Evolutionary conservation across 2,329 filamentous ascomycete genomes (phyloP).

Genomic region (Blumeriella jaapii): DNA sequence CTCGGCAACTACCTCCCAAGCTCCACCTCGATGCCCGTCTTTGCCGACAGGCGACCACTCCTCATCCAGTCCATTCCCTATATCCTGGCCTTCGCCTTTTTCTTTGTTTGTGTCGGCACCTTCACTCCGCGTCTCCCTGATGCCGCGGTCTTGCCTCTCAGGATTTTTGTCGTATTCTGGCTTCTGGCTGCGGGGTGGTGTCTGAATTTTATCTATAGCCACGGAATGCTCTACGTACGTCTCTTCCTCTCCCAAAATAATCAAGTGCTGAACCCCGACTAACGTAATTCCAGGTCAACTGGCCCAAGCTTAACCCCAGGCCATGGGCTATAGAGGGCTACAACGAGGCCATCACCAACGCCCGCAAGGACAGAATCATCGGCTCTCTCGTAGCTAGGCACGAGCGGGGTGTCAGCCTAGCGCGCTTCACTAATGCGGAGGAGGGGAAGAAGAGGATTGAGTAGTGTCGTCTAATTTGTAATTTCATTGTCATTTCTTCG

Average conservation of each 20-base stretch:
- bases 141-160: conserved; percentile 66
- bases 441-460: conserved; percentile 99
- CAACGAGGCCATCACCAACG: conserved; percentile 73
- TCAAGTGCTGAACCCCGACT: conserved; percentile 1
- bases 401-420: conserved; percentile 74
- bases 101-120: conserved; percentile 66
- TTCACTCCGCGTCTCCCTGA: conserved; percentile 63
- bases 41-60: conserved; percentile 74
- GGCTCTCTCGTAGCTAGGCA: conserved; percentile 64
- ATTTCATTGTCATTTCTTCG: too few species aligned
- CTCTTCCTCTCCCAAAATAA: not conserved
- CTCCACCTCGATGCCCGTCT: conserved; percentile 60
- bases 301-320: conserved; percentile 90
- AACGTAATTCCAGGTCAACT: conserved; percentile 71
- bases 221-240: conserved; percentile 92
- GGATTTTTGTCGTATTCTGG: conserved; percentile 75
- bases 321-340: conserved; percentile 81
- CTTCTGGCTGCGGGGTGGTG: conserved; percentile 58
- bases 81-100: conserved; percentile 62
- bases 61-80: conserved; percentile 93
- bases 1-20: conserved; percentile 74
- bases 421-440: conserved; percentile 73
- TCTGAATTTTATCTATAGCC: conserved; percentile 63
- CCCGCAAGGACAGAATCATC: conserved; percentile 70
- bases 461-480: conserved; percentile 7